Percentiles rank a stretch among this genome's conserved stretches.
Conservation (phyloP, 805 yeast species). For the Hanseniaspora valbyensis region DNA sequence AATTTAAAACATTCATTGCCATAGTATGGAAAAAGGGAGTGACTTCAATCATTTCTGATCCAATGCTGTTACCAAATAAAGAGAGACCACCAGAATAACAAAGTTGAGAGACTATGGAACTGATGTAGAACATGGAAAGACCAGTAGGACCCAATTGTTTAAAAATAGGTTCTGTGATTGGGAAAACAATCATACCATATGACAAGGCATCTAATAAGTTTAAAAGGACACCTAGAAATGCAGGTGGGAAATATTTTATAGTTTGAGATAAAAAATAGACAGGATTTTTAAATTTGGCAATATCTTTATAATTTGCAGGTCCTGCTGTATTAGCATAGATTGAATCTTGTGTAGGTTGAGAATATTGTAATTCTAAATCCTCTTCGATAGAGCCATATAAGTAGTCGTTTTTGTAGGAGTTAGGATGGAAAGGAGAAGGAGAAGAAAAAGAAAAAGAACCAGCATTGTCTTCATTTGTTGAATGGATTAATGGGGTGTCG, state of each 20-base stretch:
- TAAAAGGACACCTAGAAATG: constrained; percentile 68
- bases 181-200: constrained; percentile 96
- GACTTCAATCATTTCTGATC: constrained; percentile 98
- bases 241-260: constrained; percentile 50
- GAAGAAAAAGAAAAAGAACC: no score
- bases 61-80: constrained; percentile 80
- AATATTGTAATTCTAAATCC: not conserved
- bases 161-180: constrained; percentile 70
- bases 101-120: constrained; percentile 80
- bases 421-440: not conserved
- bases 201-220: constrained; percentile 88
- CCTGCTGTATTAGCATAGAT: not conserved
- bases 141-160: constrained; percentile 78
- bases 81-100: constrained; percentile 86
- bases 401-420: constrained; percentile 3
- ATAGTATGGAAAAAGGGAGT: constrained; percentile 95
- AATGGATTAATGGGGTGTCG: no score
- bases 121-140: constrained; percentile 83
- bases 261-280: not conserved
- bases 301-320: constrained; percentile 10
- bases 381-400: constrained; percentile 3
- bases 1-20: constrained; percentile 59
- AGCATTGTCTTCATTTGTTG: no score
- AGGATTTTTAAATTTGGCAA: constrained; percentile 1
- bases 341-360: not conserved